Evolutionary conservation across 2,329 filamentous ascomycete species (phyloP).

Genomic region (Dactylellina leptospora): DNA sequence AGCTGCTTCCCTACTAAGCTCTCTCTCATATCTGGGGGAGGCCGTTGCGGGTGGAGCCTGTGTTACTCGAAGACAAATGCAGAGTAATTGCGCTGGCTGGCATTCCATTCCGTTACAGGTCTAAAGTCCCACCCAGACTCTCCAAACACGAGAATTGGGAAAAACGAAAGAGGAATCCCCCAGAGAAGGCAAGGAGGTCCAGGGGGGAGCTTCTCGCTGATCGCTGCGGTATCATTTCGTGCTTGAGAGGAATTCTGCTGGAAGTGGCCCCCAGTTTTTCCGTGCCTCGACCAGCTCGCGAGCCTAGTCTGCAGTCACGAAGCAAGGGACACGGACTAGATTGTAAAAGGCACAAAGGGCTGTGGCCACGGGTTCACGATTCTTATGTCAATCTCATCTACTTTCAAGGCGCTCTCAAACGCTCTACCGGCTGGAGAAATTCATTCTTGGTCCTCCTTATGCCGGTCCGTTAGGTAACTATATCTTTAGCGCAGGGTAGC

Average conservation of each 20-base stretch:
- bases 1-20: not conserved
- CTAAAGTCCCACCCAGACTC: conserved; percentile 10
- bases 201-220: conserved; percentile 44
- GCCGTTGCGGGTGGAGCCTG: not conserved
- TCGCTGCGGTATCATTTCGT: conserved; percentile 25
- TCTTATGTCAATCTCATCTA: not conserved
- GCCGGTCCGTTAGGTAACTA: not conserved
- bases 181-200: conserved; percentile 48
- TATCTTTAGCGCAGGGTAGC: too few relatives aligned
- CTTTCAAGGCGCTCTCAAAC: not conserved
- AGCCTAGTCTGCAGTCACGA: not conserved
- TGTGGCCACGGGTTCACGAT: conserved; percentile 20
- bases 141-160: conserved; percentile 9
- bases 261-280: not conserved
- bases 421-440: not conserved
- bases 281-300: not conserved
- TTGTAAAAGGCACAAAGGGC: conserved; percentile 2
- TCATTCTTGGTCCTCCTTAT: not conserved
- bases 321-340: conserved; percentile 10
- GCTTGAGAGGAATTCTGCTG: conserved; percentile 42
- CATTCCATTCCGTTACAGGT: conserved; percentile 51
- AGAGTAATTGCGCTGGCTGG: conserved; percentile 40
- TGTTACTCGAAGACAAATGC: conserved; percentile 28
- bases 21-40: not conserved
- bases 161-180: conserved; percentile 51